Base-by-base conservation (phyloP, 306 rosid species). In the Sicyos edulis region DNA sequence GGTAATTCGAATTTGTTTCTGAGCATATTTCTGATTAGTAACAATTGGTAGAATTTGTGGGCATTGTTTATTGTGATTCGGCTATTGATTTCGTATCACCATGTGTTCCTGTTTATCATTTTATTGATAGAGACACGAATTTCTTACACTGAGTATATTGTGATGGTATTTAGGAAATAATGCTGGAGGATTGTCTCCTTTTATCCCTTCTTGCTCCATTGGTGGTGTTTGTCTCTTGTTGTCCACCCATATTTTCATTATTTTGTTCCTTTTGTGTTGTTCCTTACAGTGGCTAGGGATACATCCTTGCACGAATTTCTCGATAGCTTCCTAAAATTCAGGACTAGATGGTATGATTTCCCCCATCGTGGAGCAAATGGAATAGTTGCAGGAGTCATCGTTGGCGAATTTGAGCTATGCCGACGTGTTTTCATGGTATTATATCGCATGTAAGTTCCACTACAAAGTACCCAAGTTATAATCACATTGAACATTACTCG, bases 331-430 rank as follows among this genome's bases (percentile, higher is more conserved):
- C 83, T 91, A 55, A 86, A 87, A 65, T 91, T 95, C 80, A 88
- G 97, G 82, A 87, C 88, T 79, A 85, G 99, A 75, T 95, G 99
- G 97, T 89, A 91, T 80, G 99, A 95, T 81, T 89, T 95, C 75
- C 92, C 96, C 53, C 85, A 91, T 72, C 91, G 83, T 9, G 92
- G 95, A 52, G 85, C 86, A 8, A 85, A 85, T 82, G 91, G 85
- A 75, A 82, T 82, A 77, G 87, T 95, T 32, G 99, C 96, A 0
- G 99, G 99, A 64, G 88, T 95, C 60, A 88, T 91, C 80, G 92
- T 91, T 54, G 99, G 99, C 59, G 99, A 95, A 83, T 61, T 76
- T 24, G 96, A 89, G 42, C 82, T 95, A 70, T 81, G 92, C 71
- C 89, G 96, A 20, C 97, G 91, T 2, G 97, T 87, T 74, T 95